Evolutionary conservation across 1,284 basidiomycete species (phyloP).

Genomic region (Polyporus tsugae): DNA sequence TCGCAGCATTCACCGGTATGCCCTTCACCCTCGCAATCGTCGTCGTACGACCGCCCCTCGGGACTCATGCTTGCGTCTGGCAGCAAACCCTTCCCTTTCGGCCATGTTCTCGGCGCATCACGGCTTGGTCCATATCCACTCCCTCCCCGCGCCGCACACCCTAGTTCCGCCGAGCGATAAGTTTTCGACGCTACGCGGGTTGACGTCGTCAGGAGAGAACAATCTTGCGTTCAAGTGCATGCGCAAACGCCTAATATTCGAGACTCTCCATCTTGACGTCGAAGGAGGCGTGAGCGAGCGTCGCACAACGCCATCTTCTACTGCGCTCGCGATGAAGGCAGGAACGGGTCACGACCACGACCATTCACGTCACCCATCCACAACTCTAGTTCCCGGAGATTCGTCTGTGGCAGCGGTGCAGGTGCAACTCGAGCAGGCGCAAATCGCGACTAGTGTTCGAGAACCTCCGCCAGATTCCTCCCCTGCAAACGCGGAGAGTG

Average conservation of each 20-base stretch:
- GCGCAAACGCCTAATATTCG: constrained; percentile 86
- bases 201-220: constrained; percentile 79
- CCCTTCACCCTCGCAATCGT: constrained; percentile 24
- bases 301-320: constrained; percentile 67
- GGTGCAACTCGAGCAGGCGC: constrained; percentile 39
- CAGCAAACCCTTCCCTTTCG: constrained; percentile 74
- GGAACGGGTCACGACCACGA: constrained; percentile 25
- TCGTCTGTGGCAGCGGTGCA: constrained; percentile 36
- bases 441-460: constrained; percentile 16
- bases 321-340: constrained; percentile 37
- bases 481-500: constrained; percentile 37
- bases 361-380: constrained; percentile 12
- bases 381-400: constrained; percentile 4
- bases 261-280: constrained; percentile 92
- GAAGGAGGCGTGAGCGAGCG: constrained; percentile 93
- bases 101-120: constrained; percentile 83
- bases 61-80: constrained; percentile 16
- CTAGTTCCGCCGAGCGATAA: constrained; percentile 79
- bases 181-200: constrained; percentile 79
- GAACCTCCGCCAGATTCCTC: not conserved
- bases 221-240: constrained; percentile 96
- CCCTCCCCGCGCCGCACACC: constrained; percentile 75
- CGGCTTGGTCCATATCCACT: constrained; percentile 81
- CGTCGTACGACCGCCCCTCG: constrained; percentile 2
- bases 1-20: constrained; percentile 85